Conservation (phyloP, 2,329 filamentous ascomycete genomes). For the Camillea tinctor region DNA sequence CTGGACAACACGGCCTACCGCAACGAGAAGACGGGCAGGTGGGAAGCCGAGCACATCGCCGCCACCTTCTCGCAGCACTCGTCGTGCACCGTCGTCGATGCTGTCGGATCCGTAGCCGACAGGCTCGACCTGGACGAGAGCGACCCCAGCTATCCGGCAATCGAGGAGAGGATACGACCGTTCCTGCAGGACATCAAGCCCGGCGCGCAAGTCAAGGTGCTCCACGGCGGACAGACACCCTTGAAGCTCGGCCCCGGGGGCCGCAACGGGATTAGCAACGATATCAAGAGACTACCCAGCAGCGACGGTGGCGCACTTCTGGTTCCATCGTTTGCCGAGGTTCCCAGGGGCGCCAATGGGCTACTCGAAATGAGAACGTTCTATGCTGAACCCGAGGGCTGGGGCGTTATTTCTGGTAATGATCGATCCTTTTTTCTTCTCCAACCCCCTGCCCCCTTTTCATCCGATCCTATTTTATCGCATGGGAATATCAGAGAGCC, state of each 20-base stretch:
- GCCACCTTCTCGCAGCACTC: slow-evolving; percentile 76
- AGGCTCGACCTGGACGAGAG: slow-evolving; percentile 64
- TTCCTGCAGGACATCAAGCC: slow-evolving; percentile 77
- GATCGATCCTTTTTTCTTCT: too few relatives aligned
- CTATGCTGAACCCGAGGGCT: slow-evolving; percentile 75
- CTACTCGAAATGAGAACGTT: slow-evolving; percentile 65
- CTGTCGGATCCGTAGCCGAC: slow-evolving; percentile 69
- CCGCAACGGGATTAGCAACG: slow-evolving; percentile 68
- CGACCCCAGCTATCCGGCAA: slow-evolving; percentile 56
- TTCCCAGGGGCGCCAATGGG: slow-evolving; percentile 53
- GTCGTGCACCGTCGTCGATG: slow-evolving; percentile 63
- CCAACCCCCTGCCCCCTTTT: too few relatives aligned
- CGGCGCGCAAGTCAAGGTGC: slow-evolving; percentile 64
- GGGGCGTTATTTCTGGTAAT: slow-evolving; percentile 75
- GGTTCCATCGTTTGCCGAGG: slow-evolving; percentile 47
- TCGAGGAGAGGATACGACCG: slow-evolving; percentile 68
- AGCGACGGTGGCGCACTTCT: slow-evolving; percentile 43
- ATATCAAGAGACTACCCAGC: slow-evolving; percentile 54
- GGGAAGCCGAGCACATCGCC: slow-evolving; percentile 81
- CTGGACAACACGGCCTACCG: slow-evolving; percentile 86
- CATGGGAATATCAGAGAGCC: too few relatives aligned
- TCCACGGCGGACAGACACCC: slow-evolving; percentile 46
- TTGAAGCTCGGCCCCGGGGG: slow-evolving; percentile 68
- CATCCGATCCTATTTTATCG: too few relatives aligned
- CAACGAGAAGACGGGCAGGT: slow-evolving; percentile 46